Percentiles rank a stretch among this genome's conserved stretches.
These are phyloP conservation scores for Erodium maritimum DNA, from an alignment of 345 rosid species.

Conservation along the genomic window DNA sequence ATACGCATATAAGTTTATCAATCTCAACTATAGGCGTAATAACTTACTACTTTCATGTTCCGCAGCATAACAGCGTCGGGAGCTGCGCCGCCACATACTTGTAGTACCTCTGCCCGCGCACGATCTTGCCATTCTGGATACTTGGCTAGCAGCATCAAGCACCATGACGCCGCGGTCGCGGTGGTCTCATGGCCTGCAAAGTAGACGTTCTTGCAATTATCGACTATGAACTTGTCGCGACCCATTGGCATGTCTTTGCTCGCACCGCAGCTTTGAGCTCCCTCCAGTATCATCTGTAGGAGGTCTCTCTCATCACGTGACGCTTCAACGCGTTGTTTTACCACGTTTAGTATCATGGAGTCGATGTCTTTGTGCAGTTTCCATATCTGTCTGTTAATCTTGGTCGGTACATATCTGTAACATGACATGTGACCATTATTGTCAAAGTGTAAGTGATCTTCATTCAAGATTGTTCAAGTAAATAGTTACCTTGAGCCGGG, in stretches of 20 bases:
- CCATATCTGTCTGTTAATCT: conserved; percentile 27
- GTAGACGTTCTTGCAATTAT: conserved; percentile 42
- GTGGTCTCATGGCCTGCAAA: conserved; percentile 43
- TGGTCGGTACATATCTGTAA: conserved; percentile 25
- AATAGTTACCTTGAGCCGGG: conserved; percentile 17
- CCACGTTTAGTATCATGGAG: conserved; percentile 15
- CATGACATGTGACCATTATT: too few relatives aligned
- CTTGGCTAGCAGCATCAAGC: conserved; percentile 22
- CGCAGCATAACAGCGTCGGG: conserved; percentile 16
- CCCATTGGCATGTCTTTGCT: conserved; percentile 9
- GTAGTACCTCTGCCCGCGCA: conserved; percentile 25
- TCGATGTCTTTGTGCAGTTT: conserved; percentile 25
- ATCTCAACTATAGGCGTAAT: too few relatives aligned
- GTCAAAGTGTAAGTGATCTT: too few relatives aligned
- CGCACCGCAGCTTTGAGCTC: conserved; percentile 11
- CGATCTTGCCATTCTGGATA: conserved; percentile 40
- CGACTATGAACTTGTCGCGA: conserved; percentile 22
- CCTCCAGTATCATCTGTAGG: conserved; percentile 27
- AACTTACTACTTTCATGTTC: conserved; percentile 20
- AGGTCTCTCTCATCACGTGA: conserved; percentile 19
- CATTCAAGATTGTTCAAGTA: too few relatives aligned
- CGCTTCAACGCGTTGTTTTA: conserved; percentile 13
- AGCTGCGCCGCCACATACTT: conserved; percentile 4
- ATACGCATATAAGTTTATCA: not conserved
- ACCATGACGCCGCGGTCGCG: conserved; percentile 27